Evolutionary conservation across 202 grass and related monocot genomes (phyloP), one percentile per base, ranked within the genome.

Genomic region (Bolboschoenoplectus hybrid): DNA sequence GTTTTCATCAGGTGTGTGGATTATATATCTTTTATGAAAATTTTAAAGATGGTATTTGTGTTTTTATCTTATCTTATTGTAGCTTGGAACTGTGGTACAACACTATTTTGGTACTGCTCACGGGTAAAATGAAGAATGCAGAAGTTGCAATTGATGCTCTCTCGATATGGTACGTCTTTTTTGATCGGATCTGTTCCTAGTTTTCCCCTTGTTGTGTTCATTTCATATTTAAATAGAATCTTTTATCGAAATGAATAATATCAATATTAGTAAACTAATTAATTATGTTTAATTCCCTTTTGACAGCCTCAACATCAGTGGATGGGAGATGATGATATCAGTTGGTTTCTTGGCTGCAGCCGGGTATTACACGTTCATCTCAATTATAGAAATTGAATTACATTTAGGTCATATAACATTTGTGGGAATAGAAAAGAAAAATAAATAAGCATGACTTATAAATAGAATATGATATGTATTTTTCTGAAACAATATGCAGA

Each of bases 311-410:
- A 96, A 90, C 71, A 55, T 94, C 44, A 88, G 83, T 70, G 94
- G 91, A 2, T 95, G 91, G 91, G 95, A 95, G 76, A 20, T 39
- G 0, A 95, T 97, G 93, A 65, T 97, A 72, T 94, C 94, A 87
- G 83, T 97, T 16, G 95, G 95, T n/a, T 85, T 97, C 38, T 93
- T 93, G 55, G 91, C 95, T 4, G 95, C 95, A 16, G 89, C 94
- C 68, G 90, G 93, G 90, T 95, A 84, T 45, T 39, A 57, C 9
- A 73, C 17, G 43, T 75, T 35, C 5, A 38, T 49, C n/a, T 57
- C 32, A 58, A 20, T 44, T 35, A 17, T 65, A 71, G 12, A 17
- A 2, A 69, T 46, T 9, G 11, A 52, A 67, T 86, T 20, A 58
- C 17, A 16, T 47, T 11, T 12, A 11, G 58, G 2, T 47, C 3